Percentiles rank a stretch among this genome's conserved stretches.
phyloP scores from a whole-genome alignment of 805 yeast species.

The Clavispora fructus region DNA sequence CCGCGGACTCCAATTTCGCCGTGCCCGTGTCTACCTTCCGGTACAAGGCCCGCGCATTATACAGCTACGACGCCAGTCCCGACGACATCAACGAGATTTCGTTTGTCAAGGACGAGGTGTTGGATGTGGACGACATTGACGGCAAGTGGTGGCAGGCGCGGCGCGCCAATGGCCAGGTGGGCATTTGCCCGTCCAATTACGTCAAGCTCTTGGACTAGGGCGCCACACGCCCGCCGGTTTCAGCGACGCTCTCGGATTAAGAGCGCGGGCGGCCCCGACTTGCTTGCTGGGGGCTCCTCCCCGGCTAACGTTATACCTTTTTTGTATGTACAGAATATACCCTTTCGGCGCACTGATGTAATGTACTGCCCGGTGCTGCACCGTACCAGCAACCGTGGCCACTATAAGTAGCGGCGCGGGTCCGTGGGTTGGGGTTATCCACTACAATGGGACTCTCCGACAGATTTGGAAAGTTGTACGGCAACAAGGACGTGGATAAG shows the following conservation, averaged over 20 bases:
- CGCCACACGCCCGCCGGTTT: neutral
- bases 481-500: constrained; percentile 23
- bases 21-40: constrained; percentile 46
- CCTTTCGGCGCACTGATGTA: neutral
- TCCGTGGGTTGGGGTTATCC: neutral
- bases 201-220: constrained; percentile 61
- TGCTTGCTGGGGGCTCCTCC: neutral
- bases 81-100: constrained; percentile 91
- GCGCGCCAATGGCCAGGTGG: constrained; percentile 84
- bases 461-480: constrained; percentile 26
- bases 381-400: neutral
- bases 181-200: constrained; percentile 94
- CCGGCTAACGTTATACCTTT: neutral
- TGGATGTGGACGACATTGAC: constrained; percentile 85
- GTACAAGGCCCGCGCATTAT: constrained; percentile 80
- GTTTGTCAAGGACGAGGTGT: constrained; percentile 84
- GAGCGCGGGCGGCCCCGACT: neutral
- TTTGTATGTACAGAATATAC: neutral
- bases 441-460: constrained; percentile 33
- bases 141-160: constrained; percentile 99
- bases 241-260: neutral
- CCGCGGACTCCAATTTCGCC: constrained; percentile 18
- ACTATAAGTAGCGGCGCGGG: neutral
- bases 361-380: neutral
- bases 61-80: constrained; percentile 82